phyloP scores from a whole-genome alignment of 2,329 filamentous ascomycete genomes.

The Sordariomycetes sp. region DNA sequence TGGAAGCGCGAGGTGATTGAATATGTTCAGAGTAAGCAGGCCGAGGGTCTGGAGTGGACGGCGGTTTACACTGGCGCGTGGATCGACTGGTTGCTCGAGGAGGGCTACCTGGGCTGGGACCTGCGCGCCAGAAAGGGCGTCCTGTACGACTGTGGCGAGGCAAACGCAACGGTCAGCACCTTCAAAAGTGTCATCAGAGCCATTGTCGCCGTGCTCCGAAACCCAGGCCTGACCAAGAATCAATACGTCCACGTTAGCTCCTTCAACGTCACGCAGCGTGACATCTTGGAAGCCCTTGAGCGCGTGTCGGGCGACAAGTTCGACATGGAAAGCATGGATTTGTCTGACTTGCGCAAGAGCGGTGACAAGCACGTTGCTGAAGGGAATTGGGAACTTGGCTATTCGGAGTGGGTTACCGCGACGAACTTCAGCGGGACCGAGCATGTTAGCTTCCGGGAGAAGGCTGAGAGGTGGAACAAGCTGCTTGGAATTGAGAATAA shows the following conservation, averaged over 20 bases:
- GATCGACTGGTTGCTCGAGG: background rate
- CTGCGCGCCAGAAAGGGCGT: constrained; percentile 24
- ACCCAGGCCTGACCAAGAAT: constrained; percentile 45
- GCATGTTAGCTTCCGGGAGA: too few relatives aligned
- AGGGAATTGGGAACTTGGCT: too few relatives aligned
- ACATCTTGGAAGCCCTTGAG: too few relatives aligned
- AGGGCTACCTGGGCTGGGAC: constrained; percentile 49
- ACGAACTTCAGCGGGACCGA: too few relatives aligned
- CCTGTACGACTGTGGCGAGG: constrained; percentile 41
- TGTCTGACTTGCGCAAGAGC: too few relatives aligned
- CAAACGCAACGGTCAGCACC: constrained; percentile 22
- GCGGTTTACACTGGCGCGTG: constrained; percentile 37
- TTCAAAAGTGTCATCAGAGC: constrained; percentile 16
- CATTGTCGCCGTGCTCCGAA: constrained; percentile 35
- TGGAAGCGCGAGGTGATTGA: constrained; percentile 34
- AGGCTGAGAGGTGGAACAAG: too few relatives aligned
- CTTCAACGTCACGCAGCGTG: constrained; percentile 33
- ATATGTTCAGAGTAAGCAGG: constrained; percentile 25
- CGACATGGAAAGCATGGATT: too few relatives aligned
- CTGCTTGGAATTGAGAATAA: too few relatives aligned
- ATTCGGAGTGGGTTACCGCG: too few relatives aligned
- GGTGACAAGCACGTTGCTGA: too few relatives aligned
- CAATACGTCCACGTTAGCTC: constrained; percentile 33
- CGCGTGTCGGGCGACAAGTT: too few relatives aligned
- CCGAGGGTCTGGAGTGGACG: constrained; percentile 42